Percentiles rank a stretch among this genome's conserved stretches.
phyloP scores from a whole-genome alignment of 768 basidiomycete genomes.

The Leccinum barrowsii region DNA sequence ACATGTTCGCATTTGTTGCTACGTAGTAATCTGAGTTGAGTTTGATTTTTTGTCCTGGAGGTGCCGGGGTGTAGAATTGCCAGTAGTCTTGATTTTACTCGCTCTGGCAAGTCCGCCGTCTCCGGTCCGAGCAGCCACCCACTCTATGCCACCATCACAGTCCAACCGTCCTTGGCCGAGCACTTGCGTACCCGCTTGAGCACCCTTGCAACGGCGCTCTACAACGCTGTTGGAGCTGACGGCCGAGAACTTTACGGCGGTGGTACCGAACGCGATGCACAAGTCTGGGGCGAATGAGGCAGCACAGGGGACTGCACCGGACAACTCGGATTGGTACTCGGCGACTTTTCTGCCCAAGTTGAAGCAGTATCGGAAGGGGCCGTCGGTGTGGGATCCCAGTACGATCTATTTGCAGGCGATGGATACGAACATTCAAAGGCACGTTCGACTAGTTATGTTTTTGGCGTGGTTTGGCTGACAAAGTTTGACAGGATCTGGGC shows the following conservation, averaged over 20 bases:
- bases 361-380: constrained; percentile 73
- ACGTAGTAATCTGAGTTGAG: no score
- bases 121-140: no score
- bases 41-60: no score
- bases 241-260: constrained; percentile 60
- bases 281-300: constrained; percentile 58
- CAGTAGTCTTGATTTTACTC: no score
- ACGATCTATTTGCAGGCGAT: constrained; percentile 45
- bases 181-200: no score
- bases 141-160: no score
- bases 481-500: constrained; percentile 66
- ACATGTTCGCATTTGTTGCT: no score
- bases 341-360: constrained; percentile 71
- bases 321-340: constrained; percentile 71
- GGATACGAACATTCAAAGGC: constrained; percentile 47
- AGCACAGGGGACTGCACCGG: constrained; percentile 40
- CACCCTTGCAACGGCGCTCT: no score
- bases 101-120: no score
- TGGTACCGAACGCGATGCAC: constrained; percentile 68
- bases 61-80: no score
- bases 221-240: constrained; percentile 38
- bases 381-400: constrained; percentile 60
- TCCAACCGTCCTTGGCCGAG: no score
- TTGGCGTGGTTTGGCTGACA: not conserved
- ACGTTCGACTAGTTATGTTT: not conserved